Percentiles rank a stretch among this genome's conserved stretches.
These are phyloP conservation scores for Pleomassaria siparia DNA, from an alignment of 2,329 filamentous ascomycete genomes.

Conservation along the genomic window DNA sequence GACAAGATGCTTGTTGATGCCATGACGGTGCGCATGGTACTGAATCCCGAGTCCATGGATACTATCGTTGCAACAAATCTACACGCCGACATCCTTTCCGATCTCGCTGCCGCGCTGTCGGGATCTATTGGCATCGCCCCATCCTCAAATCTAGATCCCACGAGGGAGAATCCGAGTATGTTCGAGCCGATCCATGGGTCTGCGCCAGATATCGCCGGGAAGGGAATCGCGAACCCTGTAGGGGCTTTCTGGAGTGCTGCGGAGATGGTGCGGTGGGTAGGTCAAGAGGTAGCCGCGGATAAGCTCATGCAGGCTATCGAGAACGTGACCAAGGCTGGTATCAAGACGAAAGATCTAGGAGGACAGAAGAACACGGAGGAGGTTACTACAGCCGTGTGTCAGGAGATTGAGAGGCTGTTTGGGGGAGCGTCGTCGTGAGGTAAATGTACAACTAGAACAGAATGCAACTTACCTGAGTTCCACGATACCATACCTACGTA, in stretches of 20 bases:
- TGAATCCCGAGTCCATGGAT: constrained; percentile 48
- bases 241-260: constrained; percentile 70
- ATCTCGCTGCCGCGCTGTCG: constrained; percentile 66
- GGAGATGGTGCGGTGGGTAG: constrained; percentile 68
- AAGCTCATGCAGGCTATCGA: constrained; percentile 62
- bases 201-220: constrained; percentile 65
- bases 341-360: constrained; percentile 63
- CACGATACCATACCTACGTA: neutral
- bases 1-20: constrained; percentile 56
- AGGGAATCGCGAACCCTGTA: constrained; percentile 64
- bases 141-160: constrained; percentile 67
- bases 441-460: neutral
- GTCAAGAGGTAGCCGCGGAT: constrained; percentile 59
- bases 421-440: neutral
- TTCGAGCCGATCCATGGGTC: constrained; percentile 67
- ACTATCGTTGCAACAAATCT: constrained; percentile 53
- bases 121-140: constrained; percentile 70
- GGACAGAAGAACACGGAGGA: constrained; percentile 59
- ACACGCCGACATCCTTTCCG: constrained; percentile 65
- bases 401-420: constrained; percentile 52
- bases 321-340: constrained; percentile 57
- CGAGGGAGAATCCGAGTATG: constrained; percentile 59
- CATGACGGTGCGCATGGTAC: constrained; percentile 53
- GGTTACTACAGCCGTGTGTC: constrained; percentile 60
- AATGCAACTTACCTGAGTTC: neutral